Evolutionary conservation across 768 basidiomycete genomes (phyloP), one percentile per base, ranked within the genome.

Genomic region (Lactifluus volemus): DNA sequence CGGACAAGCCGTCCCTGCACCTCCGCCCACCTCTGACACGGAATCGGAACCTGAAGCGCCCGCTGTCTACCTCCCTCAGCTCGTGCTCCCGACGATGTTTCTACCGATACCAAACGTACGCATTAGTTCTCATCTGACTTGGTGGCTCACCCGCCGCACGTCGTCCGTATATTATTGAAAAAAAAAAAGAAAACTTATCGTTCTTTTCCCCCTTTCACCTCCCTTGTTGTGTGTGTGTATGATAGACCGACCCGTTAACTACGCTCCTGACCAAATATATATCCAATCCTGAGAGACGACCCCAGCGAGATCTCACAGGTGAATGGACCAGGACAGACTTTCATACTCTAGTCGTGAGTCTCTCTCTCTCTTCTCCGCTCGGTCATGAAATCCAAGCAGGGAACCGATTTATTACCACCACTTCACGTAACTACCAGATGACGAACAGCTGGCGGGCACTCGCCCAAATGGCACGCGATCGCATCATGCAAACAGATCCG

Each of bases 51-150:
- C 79, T 41, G 77, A 82, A 25, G 70, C 76, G 0, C 85, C 81
- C 2, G 81, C 83, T 50, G 68, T 88, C 21, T 85, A 83, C 70
- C 75, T 89, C 30, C 88, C 89, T 2, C 83, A 82, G 41, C 81
- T 92, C 41, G 77, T 85, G 39, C 72, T 82, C 32, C 84, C 89
- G 38, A 86, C 84, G 38, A 86, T 92, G 85, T 92, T 92, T 70
- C 74, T 92, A 50, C 90, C 90, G n/a, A 87, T 92, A 47, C 90
- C 91, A 53, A 90, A 90, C 76, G 90, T 92, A 80, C 83, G 88
- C 82, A 74, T 81, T 63, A 80, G 78, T 49, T 75, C 75, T 71
- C 72, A 77, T 60, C 75, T 87, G 49, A 77, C 79, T 11, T 87
- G 83, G 83, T 86, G 81, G 83, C 72, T 88, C 70, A 77, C 70